Conservation (phyloP, 345 rosid species). For the Populus tremula region DNA sequence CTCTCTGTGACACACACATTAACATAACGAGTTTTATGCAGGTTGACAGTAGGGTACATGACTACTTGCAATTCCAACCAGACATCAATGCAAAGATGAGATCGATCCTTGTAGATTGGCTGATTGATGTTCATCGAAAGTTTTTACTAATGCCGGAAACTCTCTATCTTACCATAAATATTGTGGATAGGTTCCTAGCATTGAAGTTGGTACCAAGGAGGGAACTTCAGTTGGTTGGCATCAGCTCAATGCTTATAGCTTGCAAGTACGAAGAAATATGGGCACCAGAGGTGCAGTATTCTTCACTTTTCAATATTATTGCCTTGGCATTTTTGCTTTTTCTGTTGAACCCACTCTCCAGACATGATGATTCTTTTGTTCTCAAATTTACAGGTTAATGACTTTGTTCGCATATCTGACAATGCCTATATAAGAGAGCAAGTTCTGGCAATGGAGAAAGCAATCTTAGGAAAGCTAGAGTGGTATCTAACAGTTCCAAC, state of each 20-base stretch:
- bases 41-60: conserved; percentile 53
- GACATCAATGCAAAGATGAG: conserved; percentile 84
- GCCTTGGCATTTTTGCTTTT: background rate
- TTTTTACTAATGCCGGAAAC: conserved; percentile 86
- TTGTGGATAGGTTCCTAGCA: conserved; percentile 75
- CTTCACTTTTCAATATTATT: background rate
- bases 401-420: conserved; percentile 81
- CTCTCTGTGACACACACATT: background rate
- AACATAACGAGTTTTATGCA: conserved; percentile 13
- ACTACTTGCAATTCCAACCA: conserved; percentile 68
- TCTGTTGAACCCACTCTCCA: background rate
- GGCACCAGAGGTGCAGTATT: conserved; percentile 66
- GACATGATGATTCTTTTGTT: background rate
- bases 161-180: conserved; percentile 67
- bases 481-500: conserved; percentile 90
- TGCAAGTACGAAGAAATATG: conserved; percentile 96
- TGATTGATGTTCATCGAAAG: conserved; percentile 78
- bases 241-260: conserved; percentile 80
- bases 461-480: conserved; percentile 62
- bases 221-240: conserved; percentile 81
- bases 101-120: conserved; percentile 80
- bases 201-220: conserved; percentile 54
- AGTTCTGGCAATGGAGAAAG: conserved; percentile 75
- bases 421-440: conserved; percentile 73
- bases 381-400: conserved; percentile 56